Evolutionary conservation across 805 yeast genomes (phyloP), one percentile per base, ranked within the genome.

Genomic region (Barnettozyma sp.): DNA sequence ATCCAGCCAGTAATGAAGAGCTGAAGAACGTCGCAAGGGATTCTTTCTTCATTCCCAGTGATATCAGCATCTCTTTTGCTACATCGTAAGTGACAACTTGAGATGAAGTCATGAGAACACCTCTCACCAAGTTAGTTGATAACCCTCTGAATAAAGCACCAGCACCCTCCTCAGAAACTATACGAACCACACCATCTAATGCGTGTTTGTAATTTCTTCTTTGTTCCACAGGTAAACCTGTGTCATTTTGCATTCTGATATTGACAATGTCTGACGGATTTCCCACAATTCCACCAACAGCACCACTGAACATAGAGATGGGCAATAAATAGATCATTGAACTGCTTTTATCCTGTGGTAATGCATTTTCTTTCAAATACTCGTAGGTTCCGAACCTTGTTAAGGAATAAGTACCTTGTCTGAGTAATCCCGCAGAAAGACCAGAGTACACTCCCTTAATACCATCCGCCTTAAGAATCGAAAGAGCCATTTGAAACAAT

Each of bases 201-300:
- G 92, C 94, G 56, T 86, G 78, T 34, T 68, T 66, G 56, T 86
- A 85, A 52, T 81, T 75, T 56, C 95, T 70, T 54, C 87, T 70
- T 45, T 76, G 68, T 2, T 66, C 77, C 5, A 59, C 38, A 5
- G 87, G 83, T 40, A 82, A 63, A 0, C 87, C 63, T 6, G 81
- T 74, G 52, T 85, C 95, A 56, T 85, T 85, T 57, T 85, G 95
- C 95, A 85, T 85, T 60, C 95, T 72, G 44, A 85, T 82, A 48
- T 85, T 85, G 25, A 83, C 86, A 11, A 85, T 81, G 54, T 85
- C 95, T 1, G 92, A 76, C 4, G 95, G 94, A 53, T 85, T 85
- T 16, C 95, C 95, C 3, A 82, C 81, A 16, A 84, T 59, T 8
- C 94, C 94, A 42, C 95, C 95, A 39, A 76, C 58, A 19, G 80